Conservation (phyloP, 2,329 filamentous ascomycete genomes). For the Colletotrichum tamarilloi region DNA sequence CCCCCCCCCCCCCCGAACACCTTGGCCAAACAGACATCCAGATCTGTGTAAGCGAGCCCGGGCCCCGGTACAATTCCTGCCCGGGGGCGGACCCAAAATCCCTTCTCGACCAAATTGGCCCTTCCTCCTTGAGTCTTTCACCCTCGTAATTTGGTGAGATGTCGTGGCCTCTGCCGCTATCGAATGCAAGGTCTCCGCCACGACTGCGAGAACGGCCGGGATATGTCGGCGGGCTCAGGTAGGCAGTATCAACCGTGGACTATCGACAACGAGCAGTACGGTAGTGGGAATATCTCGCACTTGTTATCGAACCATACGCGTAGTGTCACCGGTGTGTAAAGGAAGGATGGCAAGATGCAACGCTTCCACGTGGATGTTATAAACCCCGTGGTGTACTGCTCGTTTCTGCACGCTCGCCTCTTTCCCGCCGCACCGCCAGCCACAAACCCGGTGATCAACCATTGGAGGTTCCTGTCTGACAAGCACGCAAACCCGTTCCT, state of each 20-base stretch:
- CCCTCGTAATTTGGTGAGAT: slow-evolving; percentile 3
- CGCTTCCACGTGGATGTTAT: slow-evolving; percentile 21
- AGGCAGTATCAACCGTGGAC: neutral
- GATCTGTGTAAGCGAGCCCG: neutral
- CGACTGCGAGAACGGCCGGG: neutral
- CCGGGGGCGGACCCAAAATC: neutral
- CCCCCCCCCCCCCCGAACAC: no score
- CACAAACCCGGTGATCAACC: slow-evolving; percentile 6
- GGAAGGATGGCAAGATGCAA: neutral
- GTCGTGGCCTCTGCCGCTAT: slow-evolving; percentile 7
- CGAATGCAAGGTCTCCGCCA: neutral
- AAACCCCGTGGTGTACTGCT: slow-evolving; percentile 1
- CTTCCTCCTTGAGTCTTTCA: neutral
- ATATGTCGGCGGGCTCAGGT: neutral
- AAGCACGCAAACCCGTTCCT: neutral
- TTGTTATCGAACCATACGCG: neutral
- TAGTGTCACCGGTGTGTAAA: neutral
- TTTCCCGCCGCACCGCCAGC: slow-evolving; percentile 18
- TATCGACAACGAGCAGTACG: neutral
- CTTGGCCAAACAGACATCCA: neutral
- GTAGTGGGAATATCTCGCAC: neutral
- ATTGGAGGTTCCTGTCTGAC: slow-evolving; percentile 12
- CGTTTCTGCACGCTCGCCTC: neutral
- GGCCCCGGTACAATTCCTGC: neutral
- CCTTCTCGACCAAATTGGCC: neutral